Evolutionary conservation across 2,329 filamentous ascomycete genomes (phyloP), one percentile per base, ranked within the genome.

Genomic region (Fusarium mangiferae): DNA sequence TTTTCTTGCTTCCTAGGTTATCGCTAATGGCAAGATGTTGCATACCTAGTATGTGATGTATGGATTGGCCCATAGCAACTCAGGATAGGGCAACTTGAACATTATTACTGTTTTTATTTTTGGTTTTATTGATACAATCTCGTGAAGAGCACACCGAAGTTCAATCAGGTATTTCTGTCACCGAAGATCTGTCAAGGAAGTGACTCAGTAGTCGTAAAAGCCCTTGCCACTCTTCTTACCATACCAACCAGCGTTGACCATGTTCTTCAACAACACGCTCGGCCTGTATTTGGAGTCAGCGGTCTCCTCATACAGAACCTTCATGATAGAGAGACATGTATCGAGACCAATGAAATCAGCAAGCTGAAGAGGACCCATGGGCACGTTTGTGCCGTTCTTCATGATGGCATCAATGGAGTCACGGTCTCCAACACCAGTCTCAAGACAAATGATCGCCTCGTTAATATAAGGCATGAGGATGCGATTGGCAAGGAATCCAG

Each of bases 391-490:
- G 52, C 96, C 96, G 78, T 98, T 98, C 89, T 98, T 98, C 96
- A 99, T 99, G 78, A 99, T 99, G 74, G 89, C 92, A 81, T 99
- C 96, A 75, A 99, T 99, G 73, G 96, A 93, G 80, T 98, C 95
- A 77, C 93, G 92, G 73, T 90, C 89, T 24, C 96, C 96, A 1
- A 99, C 91, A 7, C 94, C 94, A 0, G 96, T 98, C 85, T 99
- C 96, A 20, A 99, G 87, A 83, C 96, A 99, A 74, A 98, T 96
- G 77, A 99, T 88, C 14, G 97, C 96, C 85, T 99, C 96, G 82
- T 99, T 99, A 86, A 99, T 98, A 82, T 99, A 99, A 0, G 96
- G 96, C 96, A 99, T 99, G 68, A 99, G 86, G 70, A 99, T 99
- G 15, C 96, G 89, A 83, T 99, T 99, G 38, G 96, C 96, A 30